These are phyloP conservation scores for Linnemannia hyalina DNA, from an alignment of 192 early-diverging fungal species.

Conservation along the genomic window DNA sequence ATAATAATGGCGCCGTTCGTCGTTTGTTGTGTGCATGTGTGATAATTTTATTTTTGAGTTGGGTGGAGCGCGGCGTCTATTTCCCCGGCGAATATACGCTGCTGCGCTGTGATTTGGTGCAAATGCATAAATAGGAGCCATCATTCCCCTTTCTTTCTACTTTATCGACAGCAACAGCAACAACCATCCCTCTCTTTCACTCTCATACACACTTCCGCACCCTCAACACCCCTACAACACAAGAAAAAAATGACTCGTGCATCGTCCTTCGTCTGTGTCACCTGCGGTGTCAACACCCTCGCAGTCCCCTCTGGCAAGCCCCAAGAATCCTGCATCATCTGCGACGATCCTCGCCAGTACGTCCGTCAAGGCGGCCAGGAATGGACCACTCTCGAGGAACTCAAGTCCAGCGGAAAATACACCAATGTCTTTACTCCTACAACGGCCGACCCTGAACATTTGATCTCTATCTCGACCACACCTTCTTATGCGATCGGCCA, in stretches of 20 bases:
- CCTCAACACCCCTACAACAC: background rate
- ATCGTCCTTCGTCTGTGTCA: slow-evolving; percentile 35
- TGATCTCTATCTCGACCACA: slow-evolving; percentile 38
- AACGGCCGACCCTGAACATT: slow-evolving; percentile 21
- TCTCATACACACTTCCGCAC: background rate
- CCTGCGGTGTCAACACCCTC: slow-evolving; percentile 38
- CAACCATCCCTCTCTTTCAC: background rate
- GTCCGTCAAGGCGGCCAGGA: slow-evolving; percentile 33
- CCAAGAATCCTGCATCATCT: slow-evolving; percentile 31
- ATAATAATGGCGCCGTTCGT: too few relatives aligned
- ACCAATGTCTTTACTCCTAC: slow-evolving; percentile 39
- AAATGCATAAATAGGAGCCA: slow-evolving; percentile 4
- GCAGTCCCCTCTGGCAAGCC: slow-evolving; percentile 10
- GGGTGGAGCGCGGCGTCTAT: too few relatives aligned
- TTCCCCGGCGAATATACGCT: too few relatives aligned
- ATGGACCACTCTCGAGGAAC: slow-evolving; percentile 39
- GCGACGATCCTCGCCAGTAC: slow-evolving; percentile 47
- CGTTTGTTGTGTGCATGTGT: too few relatives aligned
- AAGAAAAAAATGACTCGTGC: slow-evolving; percentile 8
- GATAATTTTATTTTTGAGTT: too few relatives aligned
- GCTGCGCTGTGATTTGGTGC: slow-evolving; percentile 2
- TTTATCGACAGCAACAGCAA: background rate
- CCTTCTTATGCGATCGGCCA: slow-evolving; percentile 43
- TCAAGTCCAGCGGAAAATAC: slow-evolving; percentile 27
- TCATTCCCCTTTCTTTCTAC: background rate